These are phyloP conservation scores for Mycena epipterygia DNA, from an alignment of 768 basidiomycete genomes.

Conservation along the genomic window DNA sequence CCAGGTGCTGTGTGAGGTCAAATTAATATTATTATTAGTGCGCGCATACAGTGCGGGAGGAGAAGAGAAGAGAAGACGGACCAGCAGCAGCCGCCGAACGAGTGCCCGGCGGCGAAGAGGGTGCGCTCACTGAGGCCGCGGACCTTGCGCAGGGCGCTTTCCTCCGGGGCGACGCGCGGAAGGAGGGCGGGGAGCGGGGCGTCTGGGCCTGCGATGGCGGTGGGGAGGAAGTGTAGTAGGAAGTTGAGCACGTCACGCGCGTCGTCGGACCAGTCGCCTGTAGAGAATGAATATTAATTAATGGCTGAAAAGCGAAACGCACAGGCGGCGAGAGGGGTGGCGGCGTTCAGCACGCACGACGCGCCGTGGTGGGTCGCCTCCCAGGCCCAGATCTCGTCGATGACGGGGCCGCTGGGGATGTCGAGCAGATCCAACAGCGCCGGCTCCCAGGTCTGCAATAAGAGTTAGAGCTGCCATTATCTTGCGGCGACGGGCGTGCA, in stretches of 20 bases:
- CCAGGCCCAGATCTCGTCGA: conserved; percentile 85
- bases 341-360: conserved; percentile 77
- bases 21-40: no score
- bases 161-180: conserved; percentile 57
- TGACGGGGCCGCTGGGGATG: conserved; percentile 48
- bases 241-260: conserved; percentile 86
- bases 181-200: conserved; percentile 66
- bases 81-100: conserved; percentile 85
- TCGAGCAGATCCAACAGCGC: conserved; percentile 67
- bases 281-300: neutral
- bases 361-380: conserved; percentile 92
- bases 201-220: conserved; percentile 41
- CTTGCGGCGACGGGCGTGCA: no score
- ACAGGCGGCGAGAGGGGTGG: conserved; percentile 71
- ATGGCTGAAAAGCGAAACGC: conserved; percentile 41
- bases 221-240: conserved; percentile 75
- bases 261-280: conserved; percentile 86
- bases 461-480: neutral
- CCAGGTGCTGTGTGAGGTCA: conserved; percentile 60
- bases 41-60: neutral
- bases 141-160: conserved; percentile 56
- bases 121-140: conserved; percentile 66
- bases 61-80: conserved; percentile 55
- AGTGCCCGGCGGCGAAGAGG: conserved; percentile 85
- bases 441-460: conserved; percentile 83